Conservation (phyloP, 148 eudicot genomes). For the Rheum nobile region DNA sequence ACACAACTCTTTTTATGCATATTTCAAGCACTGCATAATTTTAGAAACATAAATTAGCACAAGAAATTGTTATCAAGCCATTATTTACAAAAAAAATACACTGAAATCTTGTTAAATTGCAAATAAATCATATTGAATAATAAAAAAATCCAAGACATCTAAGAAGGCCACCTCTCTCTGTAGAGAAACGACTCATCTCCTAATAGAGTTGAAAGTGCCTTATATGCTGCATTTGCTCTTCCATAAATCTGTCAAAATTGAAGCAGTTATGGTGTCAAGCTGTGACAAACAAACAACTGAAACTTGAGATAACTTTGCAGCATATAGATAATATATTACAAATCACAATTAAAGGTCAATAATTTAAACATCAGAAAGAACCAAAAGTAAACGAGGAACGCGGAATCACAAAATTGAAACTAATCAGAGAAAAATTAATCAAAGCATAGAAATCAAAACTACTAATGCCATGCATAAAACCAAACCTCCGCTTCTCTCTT, state of each 20-base stretch:
- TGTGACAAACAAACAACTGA: no score
- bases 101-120: background rate
- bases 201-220: no score
- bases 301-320: background rate
- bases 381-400: no score
- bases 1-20: background rate
- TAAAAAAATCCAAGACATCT: background rate
- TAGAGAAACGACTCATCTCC: constrained; percentile 56
- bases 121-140: background rate
- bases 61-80: background rate
- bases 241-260: no score
- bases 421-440: no score
- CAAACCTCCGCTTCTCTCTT: no score
- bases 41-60: no score
- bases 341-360: background rate
- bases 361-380: background rate
- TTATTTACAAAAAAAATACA: background rate
- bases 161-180: constrained; percentile 41
- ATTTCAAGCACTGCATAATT: constrained; percentile 19
- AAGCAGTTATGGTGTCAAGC: no score
- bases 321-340: background rate
- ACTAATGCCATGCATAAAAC: no score
- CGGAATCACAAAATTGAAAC: no score
- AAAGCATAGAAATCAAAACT: no score
- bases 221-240: no score